phyloP scores from a whole-genome alignment of 352 stramenopile genomes.

The Elongisporangium prolatum region DNA sequence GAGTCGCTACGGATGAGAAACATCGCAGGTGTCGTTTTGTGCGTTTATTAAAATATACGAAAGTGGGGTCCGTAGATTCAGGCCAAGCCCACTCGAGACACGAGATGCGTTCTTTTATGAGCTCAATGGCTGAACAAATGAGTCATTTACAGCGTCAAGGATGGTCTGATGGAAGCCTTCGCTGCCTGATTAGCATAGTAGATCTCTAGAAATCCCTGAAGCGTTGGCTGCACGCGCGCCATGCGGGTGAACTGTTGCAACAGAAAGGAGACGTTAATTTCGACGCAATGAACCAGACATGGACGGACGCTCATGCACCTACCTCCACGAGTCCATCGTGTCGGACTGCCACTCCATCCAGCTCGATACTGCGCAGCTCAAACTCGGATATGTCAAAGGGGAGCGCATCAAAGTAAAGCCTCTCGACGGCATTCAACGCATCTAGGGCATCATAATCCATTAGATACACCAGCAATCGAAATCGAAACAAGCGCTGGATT shows the following conservation, averaged over 20 bases:
- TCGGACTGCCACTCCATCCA: conserved; percentile 41
- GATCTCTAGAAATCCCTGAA: conserved; percentile 38
- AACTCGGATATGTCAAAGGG: conserved; percentile 49
- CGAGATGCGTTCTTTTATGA: too few species aligned
- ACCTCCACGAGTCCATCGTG: conserved; percentile 43
- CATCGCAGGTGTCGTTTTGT: background rate
- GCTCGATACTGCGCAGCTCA: conserved; percentile 38
- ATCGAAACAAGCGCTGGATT: background rate
- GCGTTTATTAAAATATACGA: conserved; percentile 1
- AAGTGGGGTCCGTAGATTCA: background rate
- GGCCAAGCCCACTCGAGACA: background rate
- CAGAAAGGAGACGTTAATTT: conserved; percentile 3
- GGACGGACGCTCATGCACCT: conserved; percentile 1
- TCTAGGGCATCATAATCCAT: conserved; percentile 1
- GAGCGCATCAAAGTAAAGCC: conserved; percentile 45
- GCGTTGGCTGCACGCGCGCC: conserved; percentile 36
- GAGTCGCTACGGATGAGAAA: conserved; percentile 36
- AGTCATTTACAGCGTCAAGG: background rate
- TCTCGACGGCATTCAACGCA: conserved; percentile 19
- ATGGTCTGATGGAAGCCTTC: background rate
- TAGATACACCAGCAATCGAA: background rate
- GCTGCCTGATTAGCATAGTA: background rate
- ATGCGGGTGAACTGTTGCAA: conserved; percentile 37
- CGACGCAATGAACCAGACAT: background rate
- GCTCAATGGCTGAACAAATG: background rate